Evolutionary conservation across 371 early-diverging fungal genomes (phyloP), one percentile per base, ranked within the genome.

Genomic region (Mucor saturninus): DNA sequence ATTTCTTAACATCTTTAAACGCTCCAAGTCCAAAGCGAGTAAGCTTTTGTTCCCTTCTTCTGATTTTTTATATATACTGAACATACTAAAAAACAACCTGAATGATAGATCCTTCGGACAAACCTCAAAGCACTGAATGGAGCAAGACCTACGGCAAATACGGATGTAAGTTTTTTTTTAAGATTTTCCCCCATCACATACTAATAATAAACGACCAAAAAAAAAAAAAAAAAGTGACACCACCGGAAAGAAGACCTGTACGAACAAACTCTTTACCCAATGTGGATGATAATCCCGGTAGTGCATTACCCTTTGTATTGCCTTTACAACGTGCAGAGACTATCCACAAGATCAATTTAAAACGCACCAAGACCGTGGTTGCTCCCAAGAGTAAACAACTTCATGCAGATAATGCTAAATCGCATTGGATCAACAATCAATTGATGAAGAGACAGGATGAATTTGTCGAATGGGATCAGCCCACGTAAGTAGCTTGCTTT

Each of bases 391-490:
- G 62, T 49, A 32, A 55, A 14, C 43, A 49, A 9, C 54, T 73
- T 13, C 64, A 59, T 5, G 56, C 58, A 15, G 61, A 62, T 51
- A 52, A 39, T 8, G 79, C 89, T 46, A 88, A 87, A 60, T 80
- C 84, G 51, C 85, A 82, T 43, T 91, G 85, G 84, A 67, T 86
- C 6, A 77, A 85, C 45, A 76, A 79, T 31, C 81, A 85, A 54
- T 65, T 89, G 62, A 72, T 79, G 50, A 76, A 75, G 3, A 69
- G 75, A 28, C 86, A 91, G 63, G 68, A 66, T 42, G 77, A 81
- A 15, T 86, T 88, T 72, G 79, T 77, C 0, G 64, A 61, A 4
- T 87, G 83, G 76, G 64, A 74, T 26, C 56, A 71, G 21, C 54
- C 77, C 55, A 81, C 66, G 90, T 87, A 74, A 48, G 10, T 8